Evolutionary conservation across 495 filamentous ascomycete species (phyloP), one percentile per base, ranked within the genome.

Genomic region (Hypomontagnella monticulosa): DNA sequence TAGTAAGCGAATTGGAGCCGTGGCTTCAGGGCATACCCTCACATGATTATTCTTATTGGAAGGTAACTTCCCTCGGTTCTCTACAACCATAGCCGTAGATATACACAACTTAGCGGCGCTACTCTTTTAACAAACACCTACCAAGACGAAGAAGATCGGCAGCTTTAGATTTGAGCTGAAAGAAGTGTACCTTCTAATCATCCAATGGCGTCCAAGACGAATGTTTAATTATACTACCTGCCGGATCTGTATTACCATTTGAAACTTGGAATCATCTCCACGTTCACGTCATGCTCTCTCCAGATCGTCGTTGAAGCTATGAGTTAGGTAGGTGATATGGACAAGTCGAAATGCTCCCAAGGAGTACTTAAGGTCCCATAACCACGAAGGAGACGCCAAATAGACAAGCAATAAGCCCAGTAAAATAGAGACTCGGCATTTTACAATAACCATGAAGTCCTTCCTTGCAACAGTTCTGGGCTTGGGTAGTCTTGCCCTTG

Each of bases 401-500:
- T 43, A 7, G 27, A 6, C 1, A 40, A 46, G 9, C 12, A 9
- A 19, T 6, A 11, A 42, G 23, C 4, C 6, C 14, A 8, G 10
- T 6, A 50, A 30, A 5, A 42, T 11, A 1, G 36, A 23, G 33
- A 19, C 14, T 18, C 7, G 0, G 32, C 6, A 15, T 11, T 2
- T 20, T 3, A 43, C 14, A n/a, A 34, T 34, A 32, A 63, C 57
- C 2, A 69, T 72, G 54, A 69, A 58, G 46, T 18, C 34, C n/a
- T 42, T 51, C 15, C 14, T 70, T 20, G 8, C 46, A 10, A 34
- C 51, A 11, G 19, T 51, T 40, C 44, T 72, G 4, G 43, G 57
- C 34, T 37, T 71, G n/a, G 55, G 66, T 41, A 63, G 69, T 19
- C 67, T 76, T 49, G 66, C 76, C 51, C 74, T 79, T 9, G 77